Evolutionary conservation across 306 rosid species (phyloP), one percentile per base, ranked within the genome.

Genomic region (Quercus wislizeni): DNA sequence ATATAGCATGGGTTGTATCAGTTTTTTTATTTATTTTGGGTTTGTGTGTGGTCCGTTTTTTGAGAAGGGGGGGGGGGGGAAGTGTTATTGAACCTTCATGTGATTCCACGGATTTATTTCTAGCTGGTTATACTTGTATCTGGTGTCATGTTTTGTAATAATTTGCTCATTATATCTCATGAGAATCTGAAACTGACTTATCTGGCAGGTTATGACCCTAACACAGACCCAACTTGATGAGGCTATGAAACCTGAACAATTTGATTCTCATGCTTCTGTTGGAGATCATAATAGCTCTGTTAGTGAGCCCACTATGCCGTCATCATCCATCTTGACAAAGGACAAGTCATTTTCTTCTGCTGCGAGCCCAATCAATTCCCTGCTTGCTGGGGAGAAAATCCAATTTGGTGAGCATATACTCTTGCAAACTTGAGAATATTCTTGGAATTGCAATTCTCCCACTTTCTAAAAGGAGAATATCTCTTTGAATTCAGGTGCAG

Each of bases 331-430:
- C 82, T 81, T 94, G 88, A 55, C 87, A 10, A 92, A 88, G 82
- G 97, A 95, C 46, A 92, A 88, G 67, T 33, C 83, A 58, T 91
- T 91, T 64, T 84, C 95, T 10, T 87, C 99, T 83, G 80, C 86
- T 62, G 82, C 89, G 61, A 92, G 87, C 79, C 97, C 98, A 67
- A 87, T 95, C 72, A 92, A 88, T 83, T 95, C 99, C 70, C 85
- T 95, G 81, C 97, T 95, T 84, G 97, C 99, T 63, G 99, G 97
- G 79, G 99, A 95, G 89, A 92, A 92, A 88, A 95, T 95, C 86
- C 99, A 95, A 81, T 95, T 95, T 84, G 99, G 99, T 95, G 75
- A 89, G 99, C 55, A 83, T 74, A 69, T 69, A 25, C 57, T 75
- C 33, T 77, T 49, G 14, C 55, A 18, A 63, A 79, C 75, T 46